Percentiles rank a stretch among this genome's conserved stretches.
Evolutionary conservation across 208 protist genomes (phyloP).

Genomic region (Kentomonas sorsogonicus): DNA sequence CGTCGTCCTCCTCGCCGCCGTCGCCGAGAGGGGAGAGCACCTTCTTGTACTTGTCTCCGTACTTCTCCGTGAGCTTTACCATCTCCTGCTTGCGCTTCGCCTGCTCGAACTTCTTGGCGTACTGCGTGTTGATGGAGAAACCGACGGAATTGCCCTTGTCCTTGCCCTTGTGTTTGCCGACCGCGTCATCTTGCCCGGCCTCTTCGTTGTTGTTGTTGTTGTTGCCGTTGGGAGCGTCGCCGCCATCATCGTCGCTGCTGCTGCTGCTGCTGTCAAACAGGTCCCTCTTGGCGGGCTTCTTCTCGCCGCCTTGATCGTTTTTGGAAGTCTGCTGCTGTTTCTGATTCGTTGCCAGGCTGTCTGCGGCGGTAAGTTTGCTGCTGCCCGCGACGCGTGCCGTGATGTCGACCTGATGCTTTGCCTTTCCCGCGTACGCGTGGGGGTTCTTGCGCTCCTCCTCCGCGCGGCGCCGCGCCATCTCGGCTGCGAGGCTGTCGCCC

Average conservation of each 20-base stretch:
- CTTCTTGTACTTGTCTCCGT: constrained; percentile 45
- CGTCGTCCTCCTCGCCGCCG: constrained; percentile 10
- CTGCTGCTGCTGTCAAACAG: constrained; percentile 13
- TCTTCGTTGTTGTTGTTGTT: constrained; percentile 9
- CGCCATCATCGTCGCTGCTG: constrained; percentile 25
- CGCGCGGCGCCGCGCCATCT: too few relatives aligned
- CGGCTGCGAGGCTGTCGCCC: too few relatives aligned
- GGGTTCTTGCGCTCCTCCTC: too few relatives aligned
- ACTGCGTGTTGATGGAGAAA: constrained; percentile 71
- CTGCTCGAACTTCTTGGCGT: constrained; percentile 79
- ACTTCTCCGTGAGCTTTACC: constrained; percentile 79
- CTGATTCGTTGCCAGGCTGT: too few relatives aligned
- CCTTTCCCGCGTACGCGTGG: too few relatives aligned
- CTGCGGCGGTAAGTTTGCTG: too few relatives aligned
- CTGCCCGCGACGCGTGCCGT: too few relatives aligned
- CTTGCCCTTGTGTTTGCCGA: constrained; percentile 6
- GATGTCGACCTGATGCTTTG: too few relatives aligned
- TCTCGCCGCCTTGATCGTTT: background rate
- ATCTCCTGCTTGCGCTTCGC: constrained; percentile 88
- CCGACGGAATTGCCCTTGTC: constrained; percentile 13
- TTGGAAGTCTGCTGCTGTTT: too few relatives aligned
- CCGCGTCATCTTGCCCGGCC: constrained; percentile 1
- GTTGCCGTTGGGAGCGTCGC: constrained; percentile 20
- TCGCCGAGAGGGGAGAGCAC: constrained; percentile 7
- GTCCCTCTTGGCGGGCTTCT: background rate